Conservation (phyloP, 1,284 basidiomycete genomes). For the Fistulinella staudtii region DNA sequence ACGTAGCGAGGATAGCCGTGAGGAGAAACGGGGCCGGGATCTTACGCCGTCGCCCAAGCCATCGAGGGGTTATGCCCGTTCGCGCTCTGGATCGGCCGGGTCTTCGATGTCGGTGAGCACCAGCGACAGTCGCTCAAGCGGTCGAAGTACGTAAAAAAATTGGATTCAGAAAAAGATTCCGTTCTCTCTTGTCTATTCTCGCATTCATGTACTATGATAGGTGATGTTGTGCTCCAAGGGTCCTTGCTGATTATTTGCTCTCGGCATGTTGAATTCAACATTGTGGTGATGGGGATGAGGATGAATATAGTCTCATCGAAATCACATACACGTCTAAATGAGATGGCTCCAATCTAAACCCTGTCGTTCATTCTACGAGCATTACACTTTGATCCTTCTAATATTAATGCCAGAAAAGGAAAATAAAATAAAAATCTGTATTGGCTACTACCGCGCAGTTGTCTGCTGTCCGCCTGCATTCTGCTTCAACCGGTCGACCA, state of each 20-base stretch:
- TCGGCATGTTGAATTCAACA: too few species aligned
- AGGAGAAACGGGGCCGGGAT: conserved; percentile 17
- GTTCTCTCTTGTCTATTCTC: too few species aligned
- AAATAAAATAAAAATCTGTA: conserved; percentile 4
- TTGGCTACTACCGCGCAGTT: conserved; percentile 21
- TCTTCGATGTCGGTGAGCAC: conserved; percentile 49
- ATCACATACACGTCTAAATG: too few species aligned
- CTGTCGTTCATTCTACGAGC: too few species aligned
- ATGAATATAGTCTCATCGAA: too few species aligned
- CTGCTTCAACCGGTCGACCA: conserved; percentile 59
- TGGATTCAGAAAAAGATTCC: not conserved
- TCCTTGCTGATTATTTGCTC: too few species aligned
- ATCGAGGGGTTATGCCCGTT: conserved; percentile 9
- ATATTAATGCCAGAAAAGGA: too few species aligned
- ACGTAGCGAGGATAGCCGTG: conserved; percentile 14
- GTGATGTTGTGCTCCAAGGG: too few species aligned
- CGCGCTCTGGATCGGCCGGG: conserved; percentile 35
- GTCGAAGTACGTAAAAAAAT: conserved; percentile 19
- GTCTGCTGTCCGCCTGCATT: conserved; percentile 40
- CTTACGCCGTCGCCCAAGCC: conserved; percentile 17
- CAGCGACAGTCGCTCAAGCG: conserved; percentile 26
- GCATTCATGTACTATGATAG: too few species aligned
- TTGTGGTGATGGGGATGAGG: too few species aligned
- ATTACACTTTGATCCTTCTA: too few species aligned
- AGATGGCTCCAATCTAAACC: too few species aligned